These are phyloP conservation scores for Diaporthe longicolla DNA, from an alignment of 2,329 filamentous ascomycete genomes.

Conservation along the genomic window DNA sequence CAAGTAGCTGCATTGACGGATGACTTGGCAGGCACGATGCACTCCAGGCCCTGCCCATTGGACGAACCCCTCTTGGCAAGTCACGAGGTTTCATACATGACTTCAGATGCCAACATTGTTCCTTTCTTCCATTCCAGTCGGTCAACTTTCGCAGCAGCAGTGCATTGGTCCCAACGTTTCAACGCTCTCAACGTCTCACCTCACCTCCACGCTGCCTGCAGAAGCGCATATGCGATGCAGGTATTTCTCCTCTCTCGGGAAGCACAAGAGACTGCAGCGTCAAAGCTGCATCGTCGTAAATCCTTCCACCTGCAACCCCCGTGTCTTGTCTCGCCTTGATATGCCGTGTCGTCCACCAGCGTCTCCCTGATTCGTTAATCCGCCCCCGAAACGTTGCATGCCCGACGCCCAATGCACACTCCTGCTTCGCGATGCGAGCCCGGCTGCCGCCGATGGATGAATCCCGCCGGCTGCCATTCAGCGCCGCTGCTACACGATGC, in stretches of 20 bases:
- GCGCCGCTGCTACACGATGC: not conserved
- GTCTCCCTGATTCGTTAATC: not conserved
- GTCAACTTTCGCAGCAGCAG: not conserved
- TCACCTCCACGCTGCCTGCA: not conserved
- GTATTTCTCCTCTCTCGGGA: not conserved
- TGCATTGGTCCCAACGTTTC: not conserved
- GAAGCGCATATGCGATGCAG: not conserved
- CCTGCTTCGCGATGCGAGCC: not conserved
- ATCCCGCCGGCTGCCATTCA: not conserved
- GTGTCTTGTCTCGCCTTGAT: not conserved
- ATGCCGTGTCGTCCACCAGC: not conserved
- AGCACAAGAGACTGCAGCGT: slow-evolving; percentile 3
- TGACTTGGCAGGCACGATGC: slow-evolving; percentile 30
- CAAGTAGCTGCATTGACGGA: slow-evolving; percentile 16
- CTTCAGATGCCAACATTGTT: not conserved
- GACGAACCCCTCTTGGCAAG: slow-evolving; percentile 24
- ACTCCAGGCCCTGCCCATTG: not conserved
- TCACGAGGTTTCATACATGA: slow-evolving; percentile 30
- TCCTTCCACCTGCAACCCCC: slow-evolving; percentile 22
- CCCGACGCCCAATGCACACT: slow-evolving; percentile 17
- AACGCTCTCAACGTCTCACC: slow-evolving; percentile 1
- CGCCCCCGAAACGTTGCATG: slow-evolving; percentile 18
- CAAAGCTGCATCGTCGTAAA: slow-evolving; percentile 11
- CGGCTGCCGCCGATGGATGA: slow-evolving; percentile 9
- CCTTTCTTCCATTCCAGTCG: not conserved